Evolutionary conservation across 345 rosid genomes (phyloP).

Genomic region (Heritiera fomes): DNA sequence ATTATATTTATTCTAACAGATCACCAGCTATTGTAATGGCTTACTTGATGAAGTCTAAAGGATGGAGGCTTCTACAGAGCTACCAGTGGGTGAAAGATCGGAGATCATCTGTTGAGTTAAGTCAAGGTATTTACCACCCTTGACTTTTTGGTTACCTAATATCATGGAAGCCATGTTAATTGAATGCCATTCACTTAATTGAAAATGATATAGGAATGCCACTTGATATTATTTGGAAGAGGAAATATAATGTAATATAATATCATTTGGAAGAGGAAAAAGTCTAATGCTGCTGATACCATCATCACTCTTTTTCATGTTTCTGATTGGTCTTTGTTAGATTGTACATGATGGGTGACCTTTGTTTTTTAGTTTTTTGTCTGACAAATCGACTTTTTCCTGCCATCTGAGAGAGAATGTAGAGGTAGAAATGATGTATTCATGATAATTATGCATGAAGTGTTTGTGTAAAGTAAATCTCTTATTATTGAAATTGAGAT

Average conservation of each 20-base stretch:
- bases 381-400: background rate
- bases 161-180: background rate
- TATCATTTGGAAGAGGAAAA: background rate
- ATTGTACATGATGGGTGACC: background rate
- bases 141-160: background rate
- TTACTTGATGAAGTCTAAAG: conserved; percentile 87
- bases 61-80: conserved; percentile 85
- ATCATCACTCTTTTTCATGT: background rate
- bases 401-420: background rate
- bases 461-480: background rate
- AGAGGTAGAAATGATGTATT: background rate
- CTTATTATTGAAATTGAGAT: background rate
- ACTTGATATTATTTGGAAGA: background rate
- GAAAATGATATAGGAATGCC: background rate
- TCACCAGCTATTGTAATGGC: conserved; percentile 91
- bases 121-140: conserved; percentile 45
- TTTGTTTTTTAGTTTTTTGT: background rate
- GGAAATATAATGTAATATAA: background rate
- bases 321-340: background rate
- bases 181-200: background rate
- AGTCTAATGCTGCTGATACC: background rate
- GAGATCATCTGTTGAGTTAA: conserved; percentile 65
- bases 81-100: conserved; percentile 91
- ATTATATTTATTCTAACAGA: conserved; percentile 42
- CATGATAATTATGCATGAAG: background rate